Percentiles rank a stretch among this genome's conserved stretches.
Conservation (phyloP, 768 basidiomycete genomes). For the Termitomyces heimii region DNA sequence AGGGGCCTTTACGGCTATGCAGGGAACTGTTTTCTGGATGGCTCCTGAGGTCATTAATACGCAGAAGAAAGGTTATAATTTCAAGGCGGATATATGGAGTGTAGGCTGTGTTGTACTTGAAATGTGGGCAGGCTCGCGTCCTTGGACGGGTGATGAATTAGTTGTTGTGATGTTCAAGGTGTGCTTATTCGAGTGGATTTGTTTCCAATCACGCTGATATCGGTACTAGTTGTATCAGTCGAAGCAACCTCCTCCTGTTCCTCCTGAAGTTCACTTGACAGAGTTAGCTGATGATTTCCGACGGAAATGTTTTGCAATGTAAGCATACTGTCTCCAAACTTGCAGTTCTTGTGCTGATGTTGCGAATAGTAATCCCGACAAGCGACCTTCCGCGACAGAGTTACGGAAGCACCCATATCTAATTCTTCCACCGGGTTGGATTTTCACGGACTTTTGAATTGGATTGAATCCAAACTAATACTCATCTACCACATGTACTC, state of each 20-base stretch:
- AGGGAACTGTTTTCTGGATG: slow-evolving; percentile 99
- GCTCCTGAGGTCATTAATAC: slow-evolving; percentile 91
- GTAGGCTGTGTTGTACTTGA: slow-evolving; percentile 97
- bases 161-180: slow-evolving; percentile 96
- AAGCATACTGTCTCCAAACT: slow-evolving; percentile 21
- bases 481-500: slow-evolving; percentile 18
- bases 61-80: slow-evolving; percentile 87
- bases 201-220: background rate
- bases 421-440: slow-evolving; percentile 64
- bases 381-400: slow-evolving; percentile 75
- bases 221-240: slow-evolving; percentile 70
- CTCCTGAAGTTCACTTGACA: slow-evolving; percentile 73
- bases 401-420: slow-evolving; percentile 79
- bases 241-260: slow-evolving; percentile 84
- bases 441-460: slow-evolving; percentile 61
- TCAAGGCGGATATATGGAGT: slow-evolving; percentile 98
- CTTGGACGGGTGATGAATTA: slow-evolving; percentile 88
- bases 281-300: slow-evolving; percentile 82
- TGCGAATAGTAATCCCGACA: slow-evolving; percentile 64
- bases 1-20: slow-evolving; percentile 90
- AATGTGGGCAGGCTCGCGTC: slow-evolving; percentile 97
- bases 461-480: slow-evolving; percentile 25
- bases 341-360: slow-evolving; percentile 1
- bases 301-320: slow-evolving; percentile 86
- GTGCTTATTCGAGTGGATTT: slow-evolving; percentile 15